phyloP scores from a whole-genome alignment of 441 rosid genomes.

The Adansonia grandidieri region DNA sequence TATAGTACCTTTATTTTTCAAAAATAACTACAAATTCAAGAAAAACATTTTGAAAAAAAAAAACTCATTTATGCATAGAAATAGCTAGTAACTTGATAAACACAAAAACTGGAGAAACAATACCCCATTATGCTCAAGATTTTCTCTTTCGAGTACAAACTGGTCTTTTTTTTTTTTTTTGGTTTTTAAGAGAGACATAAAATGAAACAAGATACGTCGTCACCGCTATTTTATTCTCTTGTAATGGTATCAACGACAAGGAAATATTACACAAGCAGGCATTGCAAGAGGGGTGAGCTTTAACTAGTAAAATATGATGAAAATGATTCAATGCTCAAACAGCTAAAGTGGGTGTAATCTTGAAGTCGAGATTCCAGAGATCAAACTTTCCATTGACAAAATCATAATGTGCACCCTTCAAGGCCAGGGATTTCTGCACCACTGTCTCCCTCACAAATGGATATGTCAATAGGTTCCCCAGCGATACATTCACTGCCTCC shows the following conservation, averaged over 20 bases:
- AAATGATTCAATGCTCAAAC: conserved; percentile 15
- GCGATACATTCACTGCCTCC: conserved; percentile 94
- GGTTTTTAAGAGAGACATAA: neutral
- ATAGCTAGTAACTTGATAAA: neutral
- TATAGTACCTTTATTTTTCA: too few species aligned
- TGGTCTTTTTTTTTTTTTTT: neutral
- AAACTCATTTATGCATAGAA: too few species aligned
- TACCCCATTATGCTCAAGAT: neutral
- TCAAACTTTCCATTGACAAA: conserved; percentile 74
- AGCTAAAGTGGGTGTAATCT: conserved; percentile 46
- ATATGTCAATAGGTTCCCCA: conserved; percentile 85
- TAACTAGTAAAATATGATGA: neutral
- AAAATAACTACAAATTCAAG: too few species aligned
- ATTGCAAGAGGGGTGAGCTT: conserved; percentile 8
- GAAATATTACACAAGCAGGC: conserved; percentile 25
- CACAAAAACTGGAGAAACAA: neutral
- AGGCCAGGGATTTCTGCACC: conserved; percentile 49
- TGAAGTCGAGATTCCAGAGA: conserved; percentile 84
- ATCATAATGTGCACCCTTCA: conserved; percentile 89
- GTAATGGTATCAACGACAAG: neutral
- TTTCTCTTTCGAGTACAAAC: neutral
- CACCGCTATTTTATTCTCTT: conserved; percentile 4
- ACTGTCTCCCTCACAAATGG: conserved; percentile 82
- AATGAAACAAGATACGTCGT: neutral
- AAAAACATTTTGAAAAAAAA: too few species aligned